These are phyloP conservation scores for Sporothrix brunneoviolacea DNA, from an alignment of 2,329 filamentous ascomycete genomes.

Conservation along the genomic window DNA sequence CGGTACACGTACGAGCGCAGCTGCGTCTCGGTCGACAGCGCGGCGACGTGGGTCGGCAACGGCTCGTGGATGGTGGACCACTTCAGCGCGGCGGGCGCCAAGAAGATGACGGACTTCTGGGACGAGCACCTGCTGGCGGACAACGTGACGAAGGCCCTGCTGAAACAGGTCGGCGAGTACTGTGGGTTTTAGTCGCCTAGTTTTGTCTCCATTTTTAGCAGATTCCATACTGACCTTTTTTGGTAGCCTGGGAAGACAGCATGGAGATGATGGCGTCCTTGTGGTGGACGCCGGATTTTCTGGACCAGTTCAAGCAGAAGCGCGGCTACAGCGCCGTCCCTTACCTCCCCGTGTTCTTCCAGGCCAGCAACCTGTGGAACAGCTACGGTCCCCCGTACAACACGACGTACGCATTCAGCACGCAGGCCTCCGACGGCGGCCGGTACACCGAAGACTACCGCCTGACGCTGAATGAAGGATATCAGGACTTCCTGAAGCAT, in stretches of 20 bases:
- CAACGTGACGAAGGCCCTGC: constrained; percentile 10
- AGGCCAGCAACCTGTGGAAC: constrained; percentile 18
- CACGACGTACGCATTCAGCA: constrained; percentile 18
- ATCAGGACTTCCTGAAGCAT: constrained; percentile 24
- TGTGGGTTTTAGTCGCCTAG: too few species aligned
- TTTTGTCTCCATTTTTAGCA: too few species aligned
- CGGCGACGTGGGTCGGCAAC: constrained; percentile 19
- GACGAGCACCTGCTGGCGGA: constrained; percentile 20
- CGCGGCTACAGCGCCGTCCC: constrained; percentile 18
- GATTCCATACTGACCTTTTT: too few species aligned
- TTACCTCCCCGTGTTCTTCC: constrained; percentile 22
- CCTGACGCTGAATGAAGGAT: constrained; percentile 14
- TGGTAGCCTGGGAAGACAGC: constrained; percentile 25
- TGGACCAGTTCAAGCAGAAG: constrained; percentile 15
- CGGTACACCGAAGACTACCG: constrained; percentile 22
- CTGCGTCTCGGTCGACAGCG: constrained; percentile 15
- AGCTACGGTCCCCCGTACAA: constrained; percentile 18
- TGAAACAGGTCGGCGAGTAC: constrained; percentile 19
- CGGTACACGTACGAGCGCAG: constrained; percentile 20
- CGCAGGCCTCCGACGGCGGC: too few species aligned
- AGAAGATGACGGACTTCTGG: constrained; percentile 23
- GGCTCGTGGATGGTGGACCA: constrained; percentile 24
- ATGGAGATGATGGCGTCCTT: constrained; percentile 22
- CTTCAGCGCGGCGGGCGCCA: constrained; percentile 21
- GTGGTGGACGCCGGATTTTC: constrained; percentile 21